Evolutionary conservation across 2,329 filamentous ascomycete genomes (phyloP).

Genomic region (Monosporascus sp.): DNA sequence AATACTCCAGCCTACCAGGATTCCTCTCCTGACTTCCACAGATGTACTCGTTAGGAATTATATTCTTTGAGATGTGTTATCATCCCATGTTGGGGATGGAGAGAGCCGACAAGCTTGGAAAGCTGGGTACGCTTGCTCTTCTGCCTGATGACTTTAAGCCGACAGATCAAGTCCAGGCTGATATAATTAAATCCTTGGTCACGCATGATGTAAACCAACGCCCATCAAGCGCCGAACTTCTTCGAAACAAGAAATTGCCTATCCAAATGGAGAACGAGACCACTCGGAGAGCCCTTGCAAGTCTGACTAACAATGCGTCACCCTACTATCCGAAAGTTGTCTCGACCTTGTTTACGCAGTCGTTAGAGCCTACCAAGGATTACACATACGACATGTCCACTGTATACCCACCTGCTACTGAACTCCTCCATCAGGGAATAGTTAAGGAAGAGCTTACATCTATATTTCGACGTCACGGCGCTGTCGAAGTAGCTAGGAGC

Average conservation of each 20-base stretch:
- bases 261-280: slow-evolving; percentile 91
- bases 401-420: slow-evolving; percentile 46
- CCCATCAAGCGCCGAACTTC: slow-evolving; percentile 74
- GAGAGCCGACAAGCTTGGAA: slow-evolving; percentile 58
- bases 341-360: slow-evolving; percentile 73
- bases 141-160: slow-evolving; percentile 71
- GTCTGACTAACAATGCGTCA: slow-evolving; percentile 74
- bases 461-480: slow-evolving; percentile 86
- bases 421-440: slow-evolving; percentile 65
- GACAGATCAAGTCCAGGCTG: slow-evolving; percentile 66
- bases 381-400: slow-evolving; percentile 69
- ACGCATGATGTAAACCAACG: slow-evolving; percentile 78
- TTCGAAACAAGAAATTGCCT: slow-evolving; percentile 81
- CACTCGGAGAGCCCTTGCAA: slow-evolving; percentile 75
- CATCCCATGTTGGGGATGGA: slow-evolving; percentile 58
- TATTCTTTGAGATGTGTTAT: slow-evolving; percentile 98
- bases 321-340: slow-evolving; percentile 89
- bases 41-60: slow-evolving; percentile 97
- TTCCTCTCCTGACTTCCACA: slow-evolving; percentile 19
- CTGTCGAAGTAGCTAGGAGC: slow-evolving; percentile 71
- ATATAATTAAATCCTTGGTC: slow-evolving; percentile 74
- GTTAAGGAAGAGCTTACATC: slow-evolving; percentile 69
- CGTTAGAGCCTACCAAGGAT: slow-evolving; percentile 74
- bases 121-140: slow-evolving; percentile 59
- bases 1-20: slow-evolving; percentile 11